Base-by-base conservation (phyloP, 2,329 filamentous ascomycete genomes). In the Aschersonia sp. region DNA sequence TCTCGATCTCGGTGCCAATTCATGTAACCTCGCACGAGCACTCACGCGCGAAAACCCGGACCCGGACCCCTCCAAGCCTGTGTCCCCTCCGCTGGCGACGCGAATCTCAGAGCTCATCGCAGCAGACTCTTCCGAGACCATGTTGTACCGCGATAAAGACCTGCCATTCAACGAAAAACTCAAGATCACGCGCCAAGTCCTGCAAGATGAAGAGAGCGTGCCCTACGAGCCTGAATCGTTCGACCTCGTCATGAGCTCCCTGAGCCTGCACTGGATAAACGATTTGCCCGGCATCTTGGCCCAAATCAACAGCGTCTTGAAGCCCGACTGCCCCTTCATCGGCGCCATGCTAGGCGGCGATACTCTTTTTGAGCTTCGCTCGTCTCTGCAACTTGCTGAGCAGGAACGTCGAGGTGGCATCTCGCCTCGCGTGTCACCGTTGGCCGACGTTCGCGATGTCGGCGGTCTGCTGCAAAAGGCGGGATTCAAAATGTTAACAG, bases 271-370 rank as follows among this genome's bases (percentile, higher is more conserved):
- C 66, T 98, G 92, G 92, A 84, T 95, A 71, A 98, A 98, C 62
- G 87, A 98, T 63, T 77, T 98, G 5, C 92, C 92, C 0, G 85
- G 84, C 1, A 71, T 94, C 9, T 74, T 98, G 2, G 73, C 81
- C 1, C 87, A 94, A 60, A 83, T 95, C 60, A 94, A 95, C 69
- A 76, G 77, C 53, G 71, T 94, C 35, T 74, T 98, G 30, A 94
- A 94, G 65, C 88, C 90, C 0, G 92, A 98, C 62, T 76, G 77
- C 48, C 88, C 94, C 1, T 95, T 98, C 60, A 81, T 98, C 44
- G 90, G 85, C 11, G 90, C 90, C 54, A 98, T 98, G 89, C 82
- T 95, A 51, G 92, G 92, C 48, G 92, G 92, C 0, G 92, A 98
- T 63, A 90, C 86, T 6, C 73, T 98, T 1, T 98, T 83, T 61